Evolutionary conservation across 805 yeast species (phyloP).

Genomic region (Saccharomycopsis selenospora): DNA sequence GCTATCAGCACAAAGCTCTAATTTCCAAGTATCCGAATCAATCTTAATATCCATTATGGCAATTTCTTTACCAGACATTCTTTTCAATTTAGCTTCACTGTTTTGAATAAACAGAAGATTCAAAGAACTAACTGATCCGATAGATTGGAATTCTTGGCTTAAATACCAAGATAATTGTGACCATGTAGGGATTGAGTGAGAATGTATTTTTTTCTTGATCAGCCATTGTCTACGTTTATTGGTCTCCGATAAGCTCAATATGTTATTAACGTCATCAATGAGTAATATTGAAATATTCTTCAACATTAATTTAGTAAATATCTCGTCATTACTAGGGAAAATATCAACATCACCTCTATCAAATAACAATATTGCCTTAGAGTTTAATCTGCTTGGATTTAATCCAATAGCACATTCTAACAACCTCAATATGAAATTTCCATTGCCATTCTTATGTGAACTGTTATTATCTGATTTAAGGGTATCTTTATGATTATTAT

Average conservation of each 20-base stretch:
- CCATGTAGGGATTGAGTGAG: conserved; percentile 28
- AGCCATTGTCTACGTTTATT: conserved; percentile 16
- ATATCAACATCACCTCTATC: conserved; percentile 50
- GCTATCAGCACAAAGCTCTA: conserved; percentile 79
- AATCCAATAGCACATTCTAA: conserved; percentile 55
- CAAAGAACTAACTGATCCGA: conserved; percentile 37
- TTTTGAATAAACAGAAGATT: conserved; percentile 14
- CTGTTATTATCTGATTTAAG: conserved; percentile 13
- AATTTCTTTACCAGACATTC: conserved; percentile 20
- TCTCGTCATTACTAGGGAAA: conserved; percentile 29
- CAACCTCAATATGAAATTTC: conserved; percentile 25
- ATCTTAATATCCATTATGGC: conserved; percentile 38
- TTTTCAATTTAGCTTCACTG: conserved; percentile 12
- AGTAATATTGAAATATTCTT: conserved; percentile 45
- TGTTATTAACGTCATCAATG: conserved; percentile 51
- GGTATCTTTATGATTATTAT: background rate
- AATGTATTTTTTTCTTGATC: conserved; percentile 19
- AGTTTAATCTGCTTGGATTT: conserved; percentile 50
- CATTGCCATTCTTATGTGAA: conserved; percentile 20
- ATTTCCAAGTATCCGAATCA: conserved; percentile 38
- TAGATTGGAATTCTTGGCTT: conserved; percentile 44
- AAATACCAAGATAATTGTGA: conserved; percentile 35
- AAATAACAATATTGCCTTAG: conserved; percentile 47
- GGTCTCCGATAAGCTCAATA: conserved; percentile 27
- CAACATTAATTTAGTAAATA: conserved; percentile 38